phyloP scores from a whole-genome alignment of 2,329 filamentous ascomycete genomes.

The Pseudogymnoascus destructans region DNA sequence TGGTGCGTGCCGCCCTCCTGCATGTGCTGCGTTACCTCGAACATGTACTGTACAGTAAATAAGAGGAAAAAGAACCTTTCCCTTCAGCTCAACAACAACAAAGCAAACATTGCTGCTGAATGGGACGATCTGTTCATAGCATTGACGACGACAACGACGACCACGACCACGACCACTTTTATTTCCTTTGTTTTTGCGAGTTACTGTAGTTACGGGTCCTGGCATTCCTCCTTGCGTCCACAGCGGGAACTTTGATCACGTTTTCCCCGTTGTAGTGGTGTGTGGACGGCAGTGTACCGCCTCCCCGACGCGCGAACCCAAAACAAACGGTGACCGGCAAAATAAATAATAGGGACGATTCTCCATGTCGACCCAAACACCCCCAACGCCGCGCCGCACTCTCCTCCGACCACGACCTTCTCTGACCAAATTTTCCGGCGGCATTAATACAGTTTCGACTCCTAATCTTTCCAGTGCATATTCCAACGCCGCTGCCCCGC shows the following conservation, averaged over 20 bases:
- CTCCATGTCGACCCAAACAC: conserved; percentile 15
- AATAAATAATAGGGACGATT: conserved; percentile 9
- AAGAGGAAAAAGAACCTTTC: not conserved
- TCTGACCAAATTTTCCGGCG: conserved; percentile 15
- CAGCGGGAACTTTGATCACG: not conserved
- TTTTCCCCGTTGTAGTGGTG: conserved; percentile 5
- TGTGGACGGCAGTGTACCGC: conserved; percentile 5
- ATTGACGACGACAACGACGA: not conserved
- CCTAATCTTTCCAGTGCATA: conserved; percentile 40
- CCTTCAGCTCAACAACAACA: conserved; percentile 1
- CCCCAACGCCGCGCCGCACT: conserved; percentile 22
- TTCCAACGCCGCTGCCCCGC: conserved; percentile 10
- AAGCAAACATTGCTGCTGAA: not conserved
- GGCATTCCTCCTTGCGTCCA: not conserved
- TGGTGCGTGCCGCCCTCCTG: conserved; percentile 2
- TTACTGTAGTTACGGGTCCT: conserved; percentile 1
- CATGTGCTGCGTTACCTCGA: conserved; percentile 4
- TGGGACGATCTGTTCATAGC: not conserved
- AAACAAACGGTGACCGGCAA: conserved; percentile 7
- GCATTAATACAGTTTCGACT: conserved; percentile 39
- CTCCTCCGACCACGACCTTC: conserved; percentile 25
- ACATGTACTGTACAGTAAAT: conserved; percentile 2
- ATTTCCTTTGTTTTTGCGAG: not conserved
- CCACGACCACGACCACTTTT: not conserved
- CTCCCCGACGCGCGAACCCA: conserved; percentile 7